These are phyloP conservation scores for Tolypocladium capitatum DNA, from an alignment of 2,329 filamentous ascomycete species.

Conservation along the genomic window DNA sequence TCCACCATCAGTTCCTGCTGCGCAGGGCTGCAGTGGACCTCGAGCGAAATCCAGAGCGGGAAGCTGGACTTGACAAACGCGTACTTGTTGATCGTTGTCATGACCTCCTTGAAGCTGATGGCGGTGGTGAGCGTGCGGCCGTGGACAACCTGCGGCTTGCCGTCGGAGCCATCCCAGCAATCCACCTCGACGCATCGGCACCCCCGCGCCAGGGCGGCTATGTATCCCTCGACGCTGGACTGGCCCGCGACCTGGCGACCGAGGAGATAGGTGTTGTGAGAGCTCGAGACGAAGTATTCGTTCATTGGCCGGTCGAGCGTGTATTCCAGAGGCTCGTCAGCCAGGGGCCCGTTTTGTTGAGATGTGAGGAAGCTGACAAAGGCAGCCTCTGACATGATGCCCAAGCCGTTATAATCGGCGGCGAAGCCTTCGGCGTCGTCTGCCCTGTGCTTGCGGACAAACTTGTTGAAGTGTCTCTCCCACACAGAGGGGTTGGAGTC, in stretches of 20 bases:
- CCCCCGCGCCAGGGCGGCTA: constrained; percentile 71
- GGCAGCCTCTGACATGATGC: constrained; percentile 59
- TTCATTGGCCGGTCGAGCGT: constrained; percentile 74
- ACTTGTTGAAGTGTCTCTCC: constrained; percentile 59
- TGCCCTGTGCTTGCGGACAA: constrained; percentile 44
- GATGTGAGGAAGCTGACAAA: constrained; percentile 71
- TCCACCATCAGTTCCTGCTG: constrained; percentile 84
- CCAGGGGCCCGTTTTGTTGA: constrained; percentile 55
- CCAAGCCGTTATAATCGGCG: constrained; percentile 29
- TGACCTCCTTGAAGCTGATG: constrained; percentile 81
- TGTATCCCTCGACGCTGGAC: constrained; percentile 92
- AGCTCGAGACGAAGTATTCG: constrained; percentile 97
- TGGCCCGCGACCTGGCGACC: constrained; percentile 81
- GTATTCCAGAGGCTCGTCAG: constrained; percentile 45
- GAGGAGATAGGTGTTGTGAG: constrained; percentile 93
- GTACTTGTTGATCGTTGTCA: constrained; percentile 87
- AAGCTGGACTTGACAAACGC: constrained; percentile 81
- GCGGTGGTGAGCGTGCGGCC: constrained; percentile 79
- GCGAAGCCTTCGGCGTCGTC: constrained; percentile 31
- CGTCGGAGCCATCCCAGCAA: constrained; percentile 89
- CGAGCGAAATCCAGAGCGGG: constrained; percentile 85
- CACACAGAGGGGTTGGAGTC: constrained; percentile 51
- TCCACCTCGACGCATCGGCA: constrained; percentile 96
- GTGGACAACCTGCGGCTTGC: constrained; percentile 80
- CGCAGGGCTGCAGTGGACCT: constrained; percentile 76